These are phyloP conservation scores for Pythium monospermum DNA, from an alignment of 352 stramenopile species.

Conservation along the genomic window DNA sequence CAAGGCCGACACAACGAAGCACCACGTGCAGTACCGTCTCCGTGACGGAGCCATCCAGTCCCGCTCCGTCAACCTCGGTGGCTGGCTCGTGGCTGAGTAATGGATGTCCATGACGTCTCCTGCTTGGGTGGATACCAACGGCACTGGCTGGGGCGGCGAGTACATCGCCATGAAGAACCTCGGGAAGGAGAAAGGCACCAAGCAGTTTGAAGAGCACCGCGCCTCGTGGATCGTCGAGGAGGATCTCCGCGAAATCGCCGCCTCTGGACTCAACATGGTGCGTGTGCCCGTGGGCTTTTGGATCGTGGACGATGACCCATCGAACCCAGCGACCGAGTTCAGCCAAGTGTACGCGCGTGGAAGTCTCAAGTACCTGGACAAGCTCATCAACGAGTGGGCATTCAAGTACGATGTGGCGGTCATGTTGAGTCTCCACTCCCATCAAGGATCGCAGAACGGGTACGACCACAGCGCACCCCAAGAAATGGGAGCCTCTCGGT, in stretches of 20 bases:
- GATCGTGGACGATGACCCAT: constrained; percentile 14
- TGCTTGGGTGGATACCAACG: constrained; percentile 57
- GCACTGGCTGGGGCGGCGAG: constrained; percentile 15
- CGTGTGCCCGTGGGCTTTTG: constrained; percentile 24
- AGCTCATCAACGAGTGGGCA: too few species aligned
- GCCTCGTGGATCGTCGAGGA: constrained; percentile 16
- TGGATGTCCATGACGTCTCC: constrained; percentile 51
- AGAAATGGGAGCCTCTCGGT: too few species aligned
- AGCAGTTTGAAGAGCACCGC: constrained; percentile 18
- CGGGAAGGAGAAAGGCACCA: constrained; percentile 6
- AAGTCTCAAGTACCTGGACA: too few species aligned
- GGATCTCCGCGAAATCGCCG: constrained; percentile 18
- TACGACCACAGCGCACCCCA: too few species aligned
- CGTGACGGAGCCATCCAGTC: constrained; percentile 4
- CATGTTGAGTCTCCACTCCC: too few species aligned
- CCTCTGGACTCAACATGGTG: constrained; percentile 22
- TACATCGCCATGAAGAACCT: constrained; percentile 21
- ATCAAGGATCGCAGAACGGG: too few species aligned
- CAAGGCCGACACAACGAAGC: background rate
- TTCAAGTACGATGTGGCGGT: too few species aligned
- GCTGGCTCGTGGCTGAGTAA: constrained; percentile 58
- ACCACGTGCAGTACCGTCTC: constrained; percentile 3
- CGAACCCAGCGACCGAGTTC: background rate
- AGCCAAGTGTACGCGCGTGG: constrained; percentile 6
- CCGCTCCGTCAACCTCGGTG: constrained; percentile 60